Conservation (phyloP, 108 stramenopile genomes). For the Stephanodiscus minutulus region DNA sequence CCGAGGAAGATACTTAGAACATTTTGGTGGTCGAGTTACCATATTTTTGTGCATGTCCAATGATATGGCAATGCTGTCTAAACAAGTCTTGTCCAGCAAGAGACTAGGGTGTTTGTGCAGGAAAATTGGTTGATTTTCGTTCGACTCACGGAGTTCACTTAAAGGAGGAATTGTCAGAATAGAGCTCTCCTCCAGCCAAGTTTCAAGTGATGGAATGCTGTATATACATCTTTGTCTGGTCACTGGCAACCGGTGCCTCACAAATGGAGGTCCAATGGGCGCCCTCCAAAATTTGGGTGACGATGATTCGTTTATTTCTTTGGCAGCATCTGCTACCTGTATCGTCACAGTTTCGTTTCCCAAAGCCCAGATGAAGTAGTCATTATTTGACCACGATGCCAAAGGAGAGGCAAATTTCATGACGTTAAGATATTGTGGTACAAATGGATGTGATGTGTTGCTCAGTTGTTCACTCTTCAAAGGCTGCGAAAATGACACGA, state of each 20-base stretch:
- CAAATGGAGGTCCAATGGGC: not conserved
- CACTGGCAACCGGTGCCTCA: not conserved
- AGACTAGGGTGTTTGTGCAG: not conserved
- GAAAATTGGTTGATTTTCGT: not conserved
- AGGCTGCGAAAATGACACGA: not conserved
- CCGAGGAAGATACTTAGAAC: not conserved
- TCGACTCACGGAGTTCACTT: not conserved
- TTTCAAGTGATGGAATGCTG: constrained; percentile 3
- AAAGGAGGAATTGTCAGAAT: not conserved
- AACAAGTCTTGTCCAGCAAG: not conserved
- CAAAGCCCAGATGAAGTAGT: too few species aligned
- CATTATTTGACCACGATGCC: too few species aligned
- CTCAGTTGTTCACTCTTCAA: not conserved
- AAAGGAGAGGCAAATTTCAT: not conserved
- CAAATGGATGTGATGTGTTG: not conserved
- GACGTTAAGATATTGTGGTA: not conserved
- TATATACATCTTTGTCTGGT: not conserved
- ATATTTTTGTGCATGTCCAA: not conserved
- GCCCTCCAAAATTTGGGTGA: constrained; percentile 2
- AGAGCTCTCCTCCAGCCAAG: not conserved
- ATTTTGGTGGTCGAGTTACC: not conserved
- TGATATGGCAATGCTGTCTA: constrained; percentile 3
- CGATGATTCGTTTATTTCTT: too few species aligned
- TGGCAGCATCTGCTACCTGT: too few species aligned
- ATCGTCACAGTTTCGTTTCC: too few species aligned